Base-by-base conservation (phyloP, 768 basidiomycete species). In the Lactarius quietus region DNA sequence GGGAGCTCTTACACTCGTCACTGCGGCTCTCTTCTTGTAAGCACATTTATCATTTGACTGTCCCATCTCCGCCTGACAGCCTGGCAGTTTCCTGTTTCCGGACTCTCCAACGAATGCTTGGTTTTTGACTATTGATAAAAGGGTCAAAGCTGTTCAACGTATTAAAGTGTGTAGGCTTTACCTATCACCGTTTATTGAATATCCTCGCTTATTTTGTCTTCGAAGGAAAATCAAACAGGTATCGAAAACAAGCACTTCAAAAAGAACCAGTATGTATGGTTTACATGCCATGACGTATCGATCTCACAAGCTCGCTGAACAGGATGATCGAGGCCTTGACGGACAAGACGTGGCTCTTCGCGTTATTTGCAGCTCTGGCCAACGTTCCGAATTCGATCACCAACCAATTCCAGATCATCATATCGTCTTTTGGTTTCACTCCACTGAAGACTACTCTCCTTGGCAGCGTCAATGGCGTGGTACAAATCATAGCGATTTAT, bases 171-270 rank as follows among this genome's bases (percentile, higher is more conserved):
- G 62, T 66, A 38, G 18, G 23, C 4, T 51, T 33, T 4, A n/a
- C n/a, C 20, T 33, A 10, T 35, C 29, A 20, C 9, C 2, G 38
- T 18, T 26, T 6, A 68, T 36, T 12, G 36, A 12, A 36, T 36
- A 36, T 36, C 36, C 6, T 12, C 6, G 36, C 36, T 36, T 5
- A 36, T 12, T 36, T 7, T 9, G 8, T 36, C 5, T 36, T 36
- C 36, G 12, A 36, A 86, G 84, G 82, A 79, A 74, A 90, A 91
- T 67, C 89, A 92, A 83, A 88, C 88, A 0, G 91, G 90, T 35
- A 82, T 91, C 10, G 90, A 92, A 75, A 92, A 90, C 72, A 93
- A 92, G 70, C 81, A 81, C 59, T 92, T 89, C 77, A 92, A 92
- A 77, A 84, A 79, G 59, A 86, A 89, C 36, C 90, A 92, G 89